These are phyloP conservation scores for Ophiostoma himal-ulmi DNA, from an alignment of 2,329 filamentous ascomycete genomes.

Conservation along the genomic window DNA sequence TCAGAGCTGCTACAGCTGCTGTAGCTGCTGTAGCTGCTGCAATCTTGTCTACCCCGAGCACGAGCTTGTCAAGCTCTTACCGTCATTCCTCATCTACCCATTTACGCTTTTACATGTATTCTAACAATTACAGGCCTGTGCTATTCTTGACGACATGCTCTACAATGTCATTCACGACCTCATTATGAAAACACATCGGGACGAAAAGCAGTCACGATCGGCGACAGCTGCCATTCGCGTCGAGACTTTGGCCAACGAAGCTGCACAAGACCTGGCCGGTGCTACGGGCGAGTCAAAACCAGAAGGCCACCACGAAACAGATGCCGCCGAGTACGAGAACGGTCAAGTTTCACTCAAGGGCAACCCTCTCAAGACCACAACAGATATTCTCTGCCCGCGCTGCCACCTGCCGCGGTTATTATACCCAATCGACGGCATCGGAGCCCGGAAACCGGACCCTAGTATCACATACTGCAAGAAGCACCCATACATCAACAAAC, in stretches of 20 bases:
- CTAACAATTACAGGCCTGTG: constrained; percentile 41
- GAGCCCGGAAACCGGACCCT: constrained; percentile 59
- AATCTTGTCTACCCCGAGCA: neutral
- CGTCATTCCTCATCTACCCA: neutral
- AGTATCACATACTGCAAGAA: constrained; percentile 71
- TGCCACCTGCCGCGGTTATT: constrained; percentile 70
- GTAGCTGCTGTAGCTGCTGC: neutral
- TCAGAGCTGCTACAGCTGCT: neutral
- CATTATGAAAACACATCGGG: constrained; percentile 66
- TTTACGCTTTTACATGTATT: neutral
- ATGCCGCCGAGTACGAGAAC: constrained; percentile 65
- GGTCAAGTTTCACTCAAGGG: constrained; percentile 63
- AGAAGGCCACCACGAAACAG: constrained; percentile 56
- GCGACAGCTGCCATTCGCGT: constrained; percentile 58
- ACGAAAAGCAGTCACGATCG: constrained; percentile 70
- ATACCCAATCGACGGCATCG: constrained; percentile 65
- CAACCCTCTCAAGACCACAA: constrained; percentile 65
- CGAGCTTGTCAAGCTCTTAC: neutral
- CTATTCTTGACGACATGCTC: constrained; percentile 67
- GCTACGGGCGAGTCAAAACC: constrained; percentile 49
- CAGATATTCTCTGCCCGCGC: constrained; percentile 65
- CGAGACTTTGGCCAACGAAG: constrained; percentile 55
- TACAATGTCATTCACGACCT: constrained; percentile 73
- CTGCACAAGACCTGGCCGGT: constrained; percentile 42
- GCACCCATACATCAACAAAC: constrained; percentile 69